These are phyloP conservation scores for Lenzites betulinus DNA, from an alignment of 768 basidiomycete genomes.

Conservation along the genomic window DNA sequence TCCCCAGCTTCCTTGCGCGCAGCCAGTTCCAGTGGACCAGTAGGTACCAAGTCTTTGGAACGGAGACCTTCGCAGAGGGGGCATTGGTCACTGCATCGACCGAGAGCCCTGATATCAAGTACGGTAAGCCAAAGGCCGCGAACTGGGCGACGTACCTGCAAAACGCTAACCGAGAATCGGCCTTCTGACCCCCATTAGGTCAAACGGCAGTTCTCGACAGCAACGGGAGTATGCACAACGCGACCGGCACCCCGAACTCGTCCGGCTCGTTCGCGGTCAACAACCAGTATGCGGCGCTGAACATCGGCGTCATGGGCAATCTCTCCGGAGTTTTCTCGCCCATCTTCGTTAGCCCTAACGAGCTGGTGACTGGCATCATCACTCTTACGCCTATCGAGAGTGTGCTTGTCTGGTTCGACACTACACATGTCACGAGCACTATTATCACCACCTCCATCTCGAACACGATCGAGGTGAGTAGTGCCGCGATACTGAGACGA, in stretches of 20 bases:
- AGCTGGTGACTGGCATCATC: background rate
- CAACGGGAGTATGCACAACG: background rate
- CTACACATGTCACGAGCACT: background rate
- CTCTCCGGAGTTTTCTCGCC: background rate
- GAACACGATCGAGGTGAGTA: background rate
- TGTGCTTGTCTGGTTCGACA: background rate
- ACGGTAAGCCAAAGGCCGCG: background rate
- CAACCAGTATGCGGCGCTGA: background rate
- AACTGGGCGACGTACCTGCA: background rate
- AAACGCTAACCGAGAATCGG: background rate
- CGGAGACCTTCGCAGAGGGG: background rate
- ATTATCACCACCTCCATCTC: background rate
- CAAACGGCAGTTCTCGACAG: background rate
- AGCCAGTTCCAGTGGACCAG: background rate
- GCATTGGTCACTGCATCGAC: background rate
- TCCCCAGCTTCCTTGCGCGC: background rate
- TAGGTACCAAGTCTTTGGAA: background rate
- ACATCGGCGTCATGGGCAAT: background rate
- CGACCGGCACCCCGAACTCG: background rate
- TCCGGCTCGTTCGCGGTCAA: background rate
- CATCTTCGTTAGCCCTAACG: background rate
- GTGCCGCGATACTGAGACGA: too few species aligned
- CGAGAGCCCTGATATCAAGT: background rate
- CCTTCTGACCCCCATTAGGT: background rate
- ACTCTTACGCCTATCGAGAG: background rate